Conservation (phyloP, 1,284 basidiomycete species). For the Cutaneotrichosporon mucoides region DNA sequence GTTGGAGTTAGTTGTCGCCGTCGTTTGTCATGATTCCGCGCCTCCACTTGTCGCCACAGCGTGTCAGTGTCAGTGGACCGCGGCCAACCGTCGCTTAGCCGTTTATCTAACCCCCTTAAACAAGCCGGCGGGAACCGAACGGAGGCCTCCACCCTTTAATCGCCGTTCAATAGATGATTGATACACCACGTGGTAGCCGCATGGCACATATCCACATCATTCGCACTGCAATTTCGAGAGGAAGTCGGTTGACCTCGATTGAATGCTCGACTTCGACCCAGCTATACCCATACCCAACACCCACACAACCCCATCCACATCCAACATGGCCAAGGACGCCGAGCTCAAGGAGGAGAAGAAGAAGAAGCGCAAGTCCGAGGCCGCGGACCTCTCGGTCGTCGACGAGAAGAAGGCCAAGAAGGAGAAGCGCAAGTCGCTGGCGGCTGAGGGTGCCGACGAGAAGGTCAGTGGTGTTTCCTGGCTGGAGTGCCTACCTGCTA, state of each 20-base stretch:
- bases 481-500: too few species aligned
- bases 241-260: background rate
- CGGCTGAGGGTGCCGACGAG: conserved; percentile 32
- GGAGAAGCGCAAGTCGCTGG: conserved; percentile 50
- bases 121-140: too few species aligned
- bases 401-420: conserved; percentile 50
- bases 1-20: too few species aligned
- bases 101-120: background rate
- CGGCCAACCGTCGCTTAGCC: background rate
- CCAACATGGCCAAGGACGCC: conserved; percentile 47
- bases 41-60: too few species aligned
- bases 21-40: too few species aligned
- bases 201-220: background rate
- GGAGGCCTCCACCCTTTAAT: background rate
- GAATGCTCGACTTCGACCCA: too few species aligned
- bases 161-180: background rate
- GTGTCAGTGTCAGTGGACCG: too few species aligned
- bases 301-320: conserved; percentile 2
- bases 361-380: conserved; percentile 52
- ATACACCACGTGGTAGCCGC: background rate
- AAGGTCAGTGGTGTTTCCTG: conserved; percentile 9
- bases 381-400: conserved; percentile 28
- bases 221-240: background rate
- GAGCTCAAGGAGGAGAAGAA: conserved; percentile 49
- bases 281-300: background rate